Evolutionary conservation across 1,284 basidiomycete species (phyloP).

Genomic region (Stereum hirsutum): DNA sequence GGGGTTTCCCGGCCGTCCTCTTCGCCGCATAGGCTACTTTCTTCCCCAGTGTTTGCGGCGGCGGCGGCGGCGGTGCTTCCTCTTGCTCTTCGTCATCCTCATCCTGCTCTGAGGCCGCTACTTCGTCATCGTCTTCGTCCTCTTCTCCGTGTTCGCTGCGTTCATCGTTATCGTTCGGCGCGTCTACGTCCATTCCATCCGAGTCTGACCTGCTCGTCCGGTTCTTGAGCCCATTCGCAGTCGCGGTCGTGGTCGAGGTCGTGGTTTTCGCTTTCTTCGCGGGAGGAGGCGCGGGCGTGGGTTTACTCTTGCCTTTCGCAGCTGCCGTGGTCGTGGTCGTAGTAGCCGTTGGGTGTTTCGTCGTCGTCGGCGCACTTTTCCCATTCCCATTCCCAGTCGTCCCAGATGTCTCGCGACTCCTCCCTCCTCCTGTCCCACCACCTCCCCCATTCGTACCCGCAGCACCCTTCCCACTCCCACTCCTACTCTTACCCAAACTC

Average conservation of each 20-base stretch:
- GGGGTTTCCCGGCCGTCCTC: too few species aligned
- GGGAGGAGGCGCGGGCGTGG: slow-evolving; percentile 11
- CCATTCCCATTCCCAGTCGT: slow-evolving; percentile 4
- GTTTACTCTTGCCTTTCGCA: slow-evolving; percentile 18
- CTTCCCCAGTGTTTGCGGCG: background rate
- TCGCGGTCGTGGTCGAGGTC: too few species aligned
- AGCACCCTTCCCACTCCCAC: too few species aligned
- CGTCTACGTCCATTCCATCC: slow-evolving; percentile 1
- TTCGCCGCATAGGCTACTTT: too few species aligned
- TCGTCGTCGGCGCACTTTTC: too few species aligned
- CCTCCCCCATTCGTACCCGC: too few species aligned
- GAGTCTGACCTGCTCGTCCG: too few species aligned
- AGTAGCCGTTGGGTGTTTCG: slow-evolving; percentile 6
- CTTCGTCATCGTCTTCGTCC: background rate
- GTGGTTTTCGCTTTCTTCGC: background rate
- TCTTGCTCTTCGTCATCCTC: slow-evolving; percentile 13
- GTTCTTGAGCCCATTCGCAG: too few species aligned
- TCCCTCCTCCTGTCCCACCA: too few species aligned
- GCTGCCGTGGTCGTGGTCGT: slow-evolving; percentile 13
- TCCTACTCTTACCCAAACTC: background rate
- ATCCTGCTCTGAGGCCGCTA: slow-evolving; percentile 6
- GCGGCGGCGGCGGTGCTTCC: slow-evolving; percentile 16
- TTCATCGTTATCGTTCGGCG: slow-evolving; percentile 2
- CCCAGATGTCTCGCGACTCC: too few species aligned
- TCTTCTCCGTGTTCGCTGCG: slow-evolving; percentile 11